Conservation (phyloP, 805 yeast species). For the Danielia oregonensis region DNA sequence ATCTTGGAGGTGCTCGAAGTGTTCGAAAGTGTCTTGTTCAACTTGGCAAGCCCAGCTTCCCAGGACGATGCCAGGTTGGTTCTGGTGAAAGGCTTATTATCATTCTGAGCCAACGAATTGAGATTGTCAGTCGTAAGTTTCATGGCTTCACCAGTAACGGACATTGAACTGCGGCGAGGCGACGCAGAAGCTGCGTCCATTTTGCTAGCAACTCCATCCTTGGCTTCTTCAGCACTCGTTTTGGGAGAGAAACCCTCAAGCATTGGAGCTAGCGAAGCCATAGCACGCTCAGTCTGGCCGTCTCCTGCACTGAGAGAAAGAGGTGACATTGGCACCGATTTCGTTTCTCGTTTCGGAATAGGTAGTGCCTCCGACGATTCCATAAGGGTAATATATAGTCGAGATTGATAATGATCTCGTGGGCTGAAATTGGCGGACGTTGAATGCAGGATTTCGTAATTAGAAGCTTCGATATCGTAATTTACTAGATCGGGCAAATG, state of each 20-base stretch:
- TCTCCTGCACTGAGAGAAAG: slow-evolving; percentile 12
- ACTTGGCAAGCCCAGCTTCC: slow-evolving; percentile 20
- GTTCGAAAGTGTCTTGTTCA: slow-evolving; percentile 36
- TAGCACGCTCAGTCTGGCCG: slow-evolving; percentile 47
- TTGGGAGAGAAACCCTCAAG: slow-evolving; percentile 71
- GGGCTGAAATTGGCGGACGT: too few species aligned
- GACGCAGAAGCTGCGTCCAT: slow-evolving; percentile 5
- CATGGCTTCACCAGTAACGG: slow-evolving; percentile 14
- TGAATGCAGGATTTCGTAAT: too few species aligned
- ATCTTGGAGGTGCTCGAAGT: slow-evolving; percentile 29
- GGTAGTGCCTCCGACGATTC: slow-evolving; percentile 8
- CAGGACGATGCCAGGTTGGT: slow-evolving; percentile 19
- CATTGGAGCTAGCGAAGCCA: slow-evolving; percentile 79
- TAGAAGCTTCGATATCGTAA: too few species aligned
- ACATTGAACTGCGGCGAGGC: slow-evolving; percentile 16
- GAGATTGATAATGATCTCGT: too few species aligned
- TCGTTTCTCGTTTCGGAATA: slow-evolving; percentile 6
- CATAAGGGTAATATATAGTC: too few species aligned
- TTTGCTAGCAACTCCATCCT: slow-evolving; percentile 17
- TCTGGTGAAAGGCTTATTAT: slow-evolving; percentile 15
- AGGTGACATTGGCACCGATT: slow-evolving; percentile 12
- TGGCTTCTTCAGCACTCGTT: slow-evolving; percentile 46
- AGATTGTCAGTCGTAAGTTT: slow-evolving; percentile 15
- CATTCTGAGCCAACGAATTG: slow-evolving; percentile 13
- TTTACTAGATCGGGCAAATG: too few species aligned